Base-by-base conservation (phyloP, 768 basidiomycete species). In the Chalciporus chontae region DNA sequence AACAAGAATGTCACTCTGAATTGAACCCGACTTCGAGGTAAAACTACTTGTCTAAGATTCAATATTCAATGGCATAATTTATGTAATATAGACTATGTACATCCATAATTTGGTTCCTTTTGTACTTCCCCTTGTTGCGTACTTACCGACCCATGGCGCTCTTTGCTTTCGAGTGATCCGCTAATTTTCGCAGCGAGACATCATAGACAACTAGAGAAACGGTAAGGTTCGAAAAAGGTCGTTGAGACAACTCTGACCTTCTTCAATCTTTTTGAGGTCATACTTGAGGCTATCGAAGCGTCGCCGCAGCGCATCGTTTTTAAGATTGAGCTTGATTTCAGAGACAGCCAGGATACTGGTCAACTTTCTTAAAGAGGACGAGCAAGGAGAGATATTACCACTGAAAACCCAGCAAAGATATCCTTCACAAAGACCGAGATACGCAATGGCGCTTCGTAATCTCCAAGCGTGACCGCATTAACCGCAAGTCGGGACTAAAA, bases 221-320 rank as follows among this genome's bases (percentile, higher is more conserved):
- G 18, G 23, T 17, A 38, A 40, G 53, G 38, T n/a, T 27, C 21
- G 26, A 40, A 48, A 34, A 46, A 40, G 27, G 31, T 27, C 14
- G 29, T 31, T 43, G 47, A 40, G n/a, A 39, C 26, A 14, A 21
- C 24, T 56, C 73, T 42, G 48, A 80, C 90, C 89, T 83, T 91
- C 90, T 71, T 91, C 89, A 15, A 92, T 86, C 60, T 90, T 90
- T 66, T 90, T 90, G 53, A 92, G 78, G 62, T 90, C 90, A 54
- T 91, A 92, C 61, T 92, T 91, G 29, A 91, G 71, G 54, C 85
- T 81, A 61, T 91, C 89, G 61, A 87, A 92, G 46, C 88, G 72
- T 51, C 87, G 78, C 4, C 89, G 81, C 15, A 92, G 70, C 0
- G 73, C 61, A 59, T 91, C 90, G 50, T 91, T 91, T 62, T 91